Conservation (phyloP, 768 basidiomycete species). For the Gloeophyllum trabeum region DNA sequence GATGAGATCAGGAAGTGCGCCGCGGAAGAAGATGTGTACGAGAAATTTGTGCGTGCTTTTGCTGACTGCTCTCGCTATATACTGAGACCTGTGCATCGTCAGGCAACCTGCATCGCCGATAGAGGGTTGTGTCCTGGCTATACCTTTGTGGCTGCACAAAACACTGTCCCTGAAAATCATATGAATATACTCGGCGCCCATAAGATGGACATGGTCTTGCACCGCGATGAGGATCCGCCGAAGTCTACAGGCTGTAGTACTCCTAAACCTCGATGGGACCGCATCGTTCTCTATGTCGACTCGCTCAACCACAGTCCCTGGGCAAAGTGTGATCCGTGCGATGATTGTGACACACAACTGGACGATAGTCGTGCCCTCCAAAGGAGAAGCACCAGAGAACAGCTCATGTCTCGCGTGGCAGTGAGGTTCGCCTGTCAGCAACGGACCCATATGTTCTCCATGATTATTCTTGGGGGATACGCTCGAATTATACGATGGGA, state of each 20-base stretch:
- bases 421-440: neutral
- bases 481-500: neutral
- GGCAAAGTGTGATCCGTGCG: neutral
- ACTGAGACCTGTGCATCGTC: neutral
- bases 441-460: neutral
- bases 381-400: neutral
- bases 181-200: neutral
- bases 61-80: neutral
- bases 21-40: neutral
- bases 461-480: neutral
- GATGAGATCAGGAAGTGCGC: neutral
- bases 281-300: neutral
- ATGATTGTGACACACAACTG: neutral
- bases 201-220: neutral
- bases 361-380: neutral
- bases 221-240: neutral
- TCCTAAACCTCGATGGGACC: neutral
- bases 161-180: neutral
- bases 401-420: neutral
- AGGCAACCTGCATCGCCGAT: neutral
- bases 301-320: neutral
- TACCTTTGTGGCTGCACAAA: neutral
- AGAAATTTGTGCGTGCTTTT: neutral
- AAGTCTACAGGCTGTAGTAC: neutral
- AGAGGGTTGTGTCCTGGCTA: neutral